Evolutionary conservation across 805 yeast species (phyloP), one percentile per base, ranked within the genome.

Genomic region (Candida gorgasii): DNA sequence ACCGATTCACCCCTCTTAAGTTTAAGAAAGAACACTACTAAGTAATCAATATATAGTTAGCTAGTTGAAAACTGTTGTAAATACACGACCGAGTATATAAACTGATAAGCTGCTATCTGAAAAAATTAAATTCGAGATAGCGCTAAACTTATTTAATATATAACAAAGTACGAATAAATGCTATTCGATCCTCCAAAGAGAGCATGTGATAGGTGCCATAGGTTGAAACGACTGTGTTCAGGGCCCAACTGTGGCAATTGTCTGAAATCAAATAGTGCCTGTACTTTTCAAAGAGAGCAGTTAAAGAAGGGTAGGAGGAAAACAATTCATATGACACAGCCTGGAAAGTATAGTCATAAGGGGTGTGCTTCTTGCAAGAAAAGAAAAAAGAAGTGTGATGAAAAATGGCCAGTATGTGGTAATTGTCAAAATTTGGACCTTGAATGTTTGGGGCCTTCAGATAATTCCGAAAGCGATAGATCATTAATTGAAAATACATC

Each of bases 131-230:
- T n/a, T n/a, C n/a, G n/a, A n/a, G n/a, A n/a, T n/a, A n/a, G n/a
- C n/a, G n/a, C n/a, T n/a, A n/a, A n/a, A n/a, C n/a, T n/a, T n/a
- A n/a, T n/a, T n/a, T n/a, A n/a, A n/a, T n/a, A n/a, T n/a, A n/a
- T n/a, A n/a, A n/a, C n/a, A n/a, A n/a, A n/a, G n/a, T n/a, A n/a
- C n/a, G n/a, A n/a, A n/a, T n/a, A n/a, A n/a, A n/a, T n/a, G n/a
- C n/a, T n/a, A n/a, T n/a, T n/a, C n/a, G n/a, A n/a, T n/a, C n/a
- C n/a, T n/a, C n/a, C n/a, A n/a, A n/a, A 42, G 23, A 36, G 44
- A 23, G 59, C 62, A 12, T 59, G 64, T 44, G 64, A 59, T 32
- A 40, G 56, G 32, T 59, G 64, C 40, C 56, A 58, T 39, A 45
- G 40, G 34, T 46, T 52, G 14, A 59, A 59, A 37, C 58, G 57